Evolutionary conservation across 805 yeast genomes (phyloP).

Genomic region (Ogataea angusta): DNA sequence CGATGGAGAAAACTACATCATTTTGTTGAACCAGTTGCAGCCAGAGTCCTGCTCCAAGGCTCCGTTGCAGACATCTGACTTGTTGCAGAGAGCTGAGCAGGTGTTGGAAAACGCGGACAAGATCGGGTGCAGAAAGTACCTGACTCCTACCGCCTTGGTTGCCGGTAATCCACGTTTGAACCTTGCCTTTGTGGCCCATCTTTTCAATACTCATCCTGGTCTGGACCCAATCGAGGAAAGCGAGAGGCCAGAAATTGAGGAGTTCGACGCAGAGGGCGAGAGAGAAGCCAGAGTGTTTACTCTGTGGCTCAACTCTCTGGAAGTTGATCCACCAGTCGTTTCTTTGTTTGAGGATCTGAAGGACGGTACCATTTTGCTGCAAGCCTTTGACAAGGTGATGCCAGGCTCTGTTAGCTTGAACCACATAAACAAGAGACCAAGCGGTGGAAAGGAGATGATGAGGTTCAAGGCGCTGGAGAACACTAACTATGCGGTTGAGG

Average conservation of each 20-base stretch:
- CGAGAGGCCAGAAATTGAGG: slow-evolving; percentile 93
- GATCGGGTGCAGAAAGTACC: slow-evolving; percentile 87
- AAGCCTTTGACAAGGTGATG: slow-evolving; percentile 93
- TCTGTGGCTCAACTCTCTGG: slow-evolving; percentile 93
- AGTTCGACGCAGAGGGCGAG: slow-evolving; percentile 98
- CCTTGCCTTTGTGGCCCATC: slow-evolving; percentile 94
- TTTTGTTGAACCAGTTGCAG: slow-evolving; percentile 81
- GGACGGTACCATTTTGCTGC: slow-evolving; percentile 84
- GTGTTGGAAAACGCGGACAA: slow-evolving; percentile 84
- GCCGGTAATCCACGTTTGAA: slow-evolving; percentile 96
- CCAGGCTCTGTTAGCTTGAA: slow-evolving; percentile 85
- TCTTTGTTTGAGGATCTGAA: slow-evolving; percentile 90
- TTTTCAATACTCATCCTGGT: slow-evolving; percentile 96
- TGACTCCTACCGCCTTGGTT: slow-evolving; percentile 89
- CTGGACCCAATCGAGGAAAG: slow-evolving; percentile 90
- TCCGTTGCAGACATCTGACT: slow-evolving; percentile 77
- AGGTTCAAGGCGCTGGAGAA: slow-evolving; percentile 96
- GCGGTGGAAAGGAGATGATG: slow-evolving; percentile 67
- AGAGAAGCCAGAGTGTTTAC: slow-evolving; percentile 99
- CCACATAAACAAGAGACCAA: slow-evolving; percentile 82
- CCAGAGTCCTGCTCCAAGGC: slow-evolving; percentile 77
- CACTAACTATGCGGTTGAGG: slow-evolving; percentile 96
- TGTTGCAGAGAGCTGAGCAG: slow-evolving; percentile 81
- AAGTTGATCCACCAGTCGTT: slow-evolving; percentile 92
- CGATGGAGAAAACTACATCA: slow-evolving; percentile 95